Evolutionary conservation across 257 asterid species (phyloP), one percentile per base, ranked within the genome.

Genomic region (Gentiana straminea): DNA sequence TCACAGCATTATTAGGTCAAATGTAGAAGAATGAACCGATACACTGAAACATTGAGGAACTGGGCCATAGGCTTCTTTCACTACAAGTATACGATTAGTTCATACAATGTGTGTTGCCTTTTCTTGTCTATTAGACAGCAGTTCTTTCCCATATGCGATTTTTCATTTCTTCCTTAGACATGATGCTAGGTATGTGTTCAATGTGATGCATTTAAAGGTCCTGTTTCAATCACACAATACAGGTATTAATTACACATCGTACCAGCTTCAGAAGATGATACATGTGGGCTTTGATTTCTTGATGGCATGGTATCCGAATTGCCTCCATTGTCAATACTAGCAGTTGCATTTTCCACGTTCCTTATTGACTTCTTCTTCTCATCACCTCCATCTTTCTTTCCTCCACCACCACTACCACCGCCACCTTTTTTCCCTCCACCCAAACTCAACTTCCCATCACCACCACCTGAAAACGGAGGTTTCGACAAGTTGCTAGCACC

Each of bases 401-500:
- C 68, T 24, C 24, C 24, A 24, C 24, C 24, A 24, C 24, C 24
- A 24, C 24, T 24, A 24, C 24, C 24, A 39, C 46, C 46, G 5
- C 49, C 52, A 38, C 6, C 35, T 60, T 64, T 72, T 74, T 61
- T 65, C 54, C 69, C 67, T 13, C 33, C 46, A 60, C 75, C 65
- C 12, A 61, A 66, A 41, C 10, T 5, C 51, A 63, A 65, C 54
- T 38, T 61, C 57, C 35, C 64, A 54, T 66, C 79, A 71, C 80
- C 59, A 36, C 70, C 83, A 32, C 60, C 61, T 44, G 61, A 60
- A 63, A 64, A 71, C 24, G 71, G 62, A 1, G 82, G 78, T 81
- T 80, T 84, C 3, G 97, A 88, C 74, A 92, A 72, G 58, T 80
- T 88, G 71, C 99, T 92, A 10, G 86, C 75, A 63, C 96, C 94